Percentiles rank a stretch among this genome's conserved stretches.
Conservation (phyloP, 495 filamentous ascomycete species). For the Aspergillus wentii region DNA sequence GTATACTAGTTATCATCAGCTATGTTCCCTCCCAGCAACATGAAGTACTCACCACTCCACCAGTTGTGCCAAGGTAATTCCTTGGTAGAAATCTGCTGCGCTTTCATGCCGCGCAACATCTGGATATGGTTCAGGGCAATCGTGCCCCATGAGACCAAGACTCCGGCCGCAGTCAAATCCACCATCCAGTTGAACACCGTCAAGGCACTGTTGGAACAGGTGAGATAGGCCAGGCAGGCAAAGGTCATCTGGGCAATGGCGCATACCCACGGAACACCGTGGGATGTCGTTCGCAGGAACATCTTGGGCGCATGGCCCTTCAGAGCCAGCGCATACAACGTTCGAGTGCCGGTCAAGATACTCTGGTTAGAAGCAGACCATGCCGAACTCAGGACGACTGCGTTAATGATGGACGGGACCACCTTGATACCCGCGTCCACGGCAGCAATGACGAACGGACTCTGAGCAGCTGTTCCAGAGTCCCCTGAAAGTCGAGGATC, state of each 20-base stretch:
- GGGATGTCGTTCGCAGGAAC: conserved; percentile 52
- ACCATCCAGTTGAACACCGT: conserved; percentile 61
- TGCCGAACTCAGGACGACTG: conserved; percentile 41
- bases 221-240: conserved; percentile 56
- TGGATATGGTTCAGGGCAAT: conserved; percentile 54
- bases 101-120: conserved; percentile 46
- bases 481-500: conserved; percentile 39
- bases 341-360: conserved; percentile 42
- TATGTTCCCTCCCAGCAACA: not conserved
- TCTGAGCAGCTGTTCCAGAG: conserved; percentile 34
- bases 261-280: conserved; percentile 58
- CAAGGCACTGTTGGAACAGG: conserved; percentile 48
- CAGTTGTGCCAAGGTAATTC: conserved; percentile 50
- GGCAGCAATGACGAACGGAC: conserved; percentile 52
- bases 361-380: conserved; percentile 48
- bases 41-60: conserved; percentile 13
- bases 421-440: conserved; percentile 34
- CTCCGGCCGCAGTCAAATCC: conserved; percentile 48
- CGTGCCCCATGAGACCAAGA: conserved; percentile 51
- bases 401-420: conserved; percentile 49
- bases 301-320: conserved; percentile 41
- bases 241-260: conserved; percentile 47
- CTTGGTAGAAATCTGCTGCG: conserved; percentile 39
- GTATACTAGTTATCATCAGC: conserved; percentile 29
- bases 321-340: conserved; percentile 40